Percentiles rank a stretch among this genome's conserved stretches.
Conservation (phyloP, 805 yeast species). For the Candida silvicultrix region DNA sequence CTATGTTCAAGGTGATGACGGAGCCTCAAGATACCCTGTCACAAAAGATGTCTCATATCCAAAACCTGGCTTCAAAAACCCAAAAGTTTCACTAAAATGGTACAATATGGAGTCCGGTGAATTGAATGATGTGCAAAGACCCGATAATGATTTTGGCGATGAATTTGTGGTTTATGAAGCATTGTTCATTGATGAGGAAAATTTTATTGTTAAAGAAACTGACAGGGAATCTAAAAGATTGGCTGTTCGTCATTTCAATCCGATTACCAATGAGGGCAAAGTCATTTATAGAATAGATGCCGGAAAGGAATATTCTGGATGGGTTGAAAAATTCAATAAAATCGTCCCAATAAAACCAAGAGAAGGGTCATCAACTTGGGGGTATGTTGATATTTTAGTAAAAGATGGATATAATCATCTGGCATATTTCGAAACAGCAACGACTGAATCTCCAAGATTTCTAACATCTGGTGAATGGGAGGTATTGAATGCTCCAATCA, state of each 20-base stretch:
- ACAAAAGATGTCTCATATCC: conserved; percentile 64
- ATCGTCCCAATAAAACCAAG: conserved; percentile 50
- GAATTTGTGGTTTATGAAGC: conserved; percentile 61
- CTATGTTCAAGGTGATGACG: conserved; percentile 46
- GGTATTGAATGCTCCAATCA: conserved; percentile 60
- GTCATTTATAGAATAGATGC: conserved; percentile 43
- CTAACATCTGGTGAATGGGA: conserved; percentile 87
- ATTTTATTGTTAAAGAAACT: conserved; percentile 49
- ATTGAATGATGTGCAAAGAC: conserved; percentile 25
- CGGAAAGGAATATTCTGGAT: conserved; percentile 41
- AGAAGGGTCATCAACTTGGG: conserved; percentile 32
- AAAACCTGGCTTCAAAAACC: conserved; percentile 76
- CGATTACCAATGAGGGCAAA: conserved; percentile 23
- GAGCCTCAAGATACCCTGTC: conserved; percentile 51
- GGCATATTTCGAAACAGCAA: conserved; percentile 72
- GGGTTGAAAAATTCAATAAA: conserved; percentile 67
- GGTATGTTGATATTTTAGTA: conserved; percentile 77
- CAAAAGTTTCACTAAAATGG: conserved; percentile 48
- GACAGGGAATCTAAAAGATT: conserved; percentile 62
- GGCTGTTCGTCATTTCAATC: conserved; percentile 43
- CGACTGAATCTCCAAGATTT: conserved; percentile 41
- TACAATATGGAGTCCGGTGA: conserved; percentile 29
- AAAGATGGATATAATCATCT: conserved; percentile 64
- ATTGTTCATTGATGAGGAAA: conserved; percentile 50
- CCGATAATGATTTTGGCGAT: conserved; percentile 24